Percentiles rank a stretch among this genome's conserved stretches.
phyloP scores from a whole-genome alignment of 352 stramenopile species.

The Aphanomyces astaci region DNA sequence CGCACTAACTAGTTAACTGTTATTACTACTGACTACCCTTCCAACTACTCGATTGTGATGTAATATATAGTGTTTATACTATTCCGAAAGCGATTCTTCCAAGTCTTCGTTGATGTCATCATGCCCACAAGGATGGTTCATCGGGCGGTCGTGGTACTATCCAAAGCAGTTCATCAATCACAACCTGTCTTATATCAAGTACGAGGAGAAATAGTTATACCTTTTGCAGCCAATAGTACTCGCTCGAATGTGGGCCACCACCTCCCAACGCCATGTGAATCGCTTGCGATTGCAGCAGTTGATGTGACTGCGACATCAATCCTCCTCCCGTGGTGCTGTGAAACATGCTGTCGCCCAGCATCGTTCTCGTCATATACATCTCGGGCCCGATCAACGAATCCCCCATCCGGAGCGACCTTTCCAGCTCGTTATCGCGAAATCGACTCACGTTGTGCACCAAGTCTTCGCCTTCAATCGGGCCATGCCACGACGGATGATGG shows the following conservation, averaged over 20 bases:
- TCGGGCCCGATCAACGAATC: slow-evolving; percentile 33
- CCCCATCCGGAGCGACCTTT: slow-evolving; percentile 77
- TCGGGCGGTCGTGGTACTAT: slow-evolving; percentile 14
- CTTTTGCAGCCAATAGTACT: slow-evolving; percentile 88
- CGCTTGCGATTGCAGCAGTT: slow-evolving; percentile 80
- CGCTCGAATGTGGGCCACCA: slow-evolving; percentile 64
- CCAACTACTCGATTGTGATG: too few relatives aligned
- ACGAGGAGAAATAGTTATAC: slow-evolving; percentile 26
- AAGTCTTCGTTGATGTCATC: slow-evolving; percentile 19
- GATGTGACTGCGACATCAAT: slow-evolving; percentile 69
- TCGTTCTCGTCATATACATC: neutral
- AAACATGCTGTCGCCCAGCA: slow-evolving; percentile 40
- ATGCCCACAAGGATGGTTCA: neutral
- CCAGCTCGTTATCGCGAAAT: slow-evolving; percentile 76
- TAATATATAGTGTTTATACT: too few relatives aligned
- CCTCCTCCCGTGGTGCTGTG: slow-evolving; percentile 35
- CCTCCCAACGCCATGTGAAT: slow-evolving; percentile 65
- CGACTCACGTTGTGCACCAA: slow-evolving; percentile 60
- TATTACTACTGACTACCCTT: too few relatives aligned
- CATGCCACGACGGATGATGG: slow-evolving; percentile 81
- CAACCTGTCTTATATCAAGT: too few relatives aligned
- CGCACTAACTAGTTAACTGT: too few relatives aligned
- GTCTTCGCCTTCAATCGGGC: slow-evolving; percentile 58
- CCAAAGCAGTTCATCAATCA: neutral
- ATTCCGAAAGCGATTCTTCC: neutral